Conservation (phyloP, 2,329 filamentous ascomycete species). For the Alternaria infectoria region DNA sequence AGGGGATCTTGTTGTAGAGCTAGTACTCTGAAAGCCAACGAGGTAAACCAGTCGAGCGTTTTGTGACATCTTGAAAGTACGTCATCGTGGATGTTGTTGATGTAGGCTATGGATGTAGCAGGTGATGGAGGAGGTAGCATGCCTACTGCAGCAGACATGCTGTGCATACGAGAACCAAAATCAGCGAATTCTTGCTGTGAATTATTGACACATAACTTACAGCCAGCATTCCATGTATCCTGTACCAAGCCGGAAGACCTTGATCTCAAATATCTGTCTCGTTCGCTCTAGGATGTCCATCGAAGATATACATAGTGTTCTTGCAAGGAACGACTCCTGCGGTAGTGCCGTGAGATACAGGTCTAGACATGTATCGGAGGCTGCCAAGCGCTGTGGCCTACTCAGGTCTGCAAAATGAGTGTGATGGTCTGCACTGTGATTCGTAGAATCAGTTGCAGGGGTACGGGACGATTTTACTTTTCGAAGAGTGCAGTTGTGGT, state of each 20-base stretch:
- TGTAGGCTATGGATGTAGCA: conserved; percentile 23
- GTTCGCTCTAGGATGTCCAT: conserved; percentile 40
- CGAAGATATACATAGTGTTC: conserved; percentile 33
- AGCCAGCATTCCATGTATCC: conserved; percentile 47
- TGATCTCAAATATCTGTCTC: conserved; percentile 38
- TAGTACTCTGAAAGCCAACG: conserved; percentile 36
- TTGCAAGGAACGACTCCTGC: conserved; percentile 30
- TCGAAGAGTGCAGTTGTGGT: conserved; percentile 29
- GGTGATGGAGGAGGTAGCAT: conserved; percentile 36
- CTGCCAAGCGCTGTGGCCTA: neutral
- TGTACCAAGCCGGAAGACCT: conserved; percentile 44
- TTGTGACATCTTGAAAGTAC: conserved; percentile 29
- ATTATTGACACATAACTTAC: neutral
- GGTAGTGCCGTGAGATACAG: conserved; percentile 29
- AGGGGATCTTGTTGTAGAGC: conserved; percentile 38
- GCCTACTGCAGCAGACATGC: conserved; percentile 35
- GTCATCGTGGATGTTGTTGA: conserved; percentile 22
- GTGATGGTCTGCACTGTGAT: conserved; percentile 9
- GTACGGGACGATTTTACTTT: conserved; percentile 9
- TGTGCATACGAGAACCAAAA: neutral
- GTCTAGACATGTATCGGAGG: neutral
- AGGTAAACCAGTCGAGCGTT: conserved; percentile 35
- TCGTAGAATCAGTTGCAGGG: neutral
- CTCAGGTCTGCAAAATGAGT: conserved; percentile 7
- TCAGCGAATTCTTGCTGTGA: neutral